Evolutionary conservation across 139 green algal species (phyloP).

Genomic region (Picochlorum sp.): DNA sequence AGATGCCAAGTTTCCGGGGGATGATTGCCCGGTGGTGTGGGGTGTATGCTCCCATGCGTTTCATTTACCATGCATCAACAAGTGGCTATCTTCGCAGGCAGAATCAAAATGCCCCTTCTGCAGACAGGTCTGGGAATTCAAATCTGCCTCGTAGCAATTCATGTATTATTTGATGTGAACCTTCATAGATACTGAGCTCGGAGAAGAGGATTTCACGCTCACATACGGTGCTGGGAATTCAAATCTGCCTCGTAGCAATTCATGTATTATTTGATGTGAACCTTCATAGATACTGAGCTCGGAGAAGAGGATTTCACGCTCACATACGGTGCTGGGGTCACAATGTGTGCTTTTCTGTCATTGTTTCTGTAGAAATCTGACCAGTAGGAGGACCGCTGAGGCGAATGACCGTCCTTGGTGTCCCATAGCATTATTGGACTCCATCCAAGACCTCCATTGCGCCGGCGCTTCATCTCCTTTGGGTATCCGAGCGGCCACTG

Average conservation of each 20-base stretch:
- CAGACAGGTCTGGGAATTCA: constrained; percentile 48
- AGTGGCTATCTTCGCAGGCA: constrained; percentile 44
- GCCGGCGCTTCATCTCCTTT: constrained; percentile 19
- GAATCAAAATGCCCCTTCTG: constrained; percentile 57
- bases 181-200: no score
- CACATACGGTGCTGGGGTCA: neutral
- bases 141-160: constrained; percentile 2
- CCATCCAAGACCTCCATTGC: constrained; percentile 20
- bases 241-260: no score
- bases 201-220: neutral
- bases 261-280: no score
- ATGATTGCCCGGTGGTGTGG: constrained; percentile 57
- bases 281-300: no score
- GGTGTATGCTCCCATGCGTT: constrained; percentile 51
- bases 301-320: neutral
- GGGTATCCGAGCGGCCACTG: constrained; percentile 49
- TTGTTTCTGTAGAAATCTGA: constrained; percentile 1
- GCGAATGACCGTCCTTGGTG: constrained; percentile 9
- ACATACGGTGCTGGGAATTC: constrained; percentile 26
- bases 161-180: no score
- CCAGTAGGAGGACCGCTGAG: constrained; percentile 29
- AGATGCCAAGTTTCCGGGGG: constrained; percentile 48
- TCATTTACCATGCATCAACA: constrained; percentile 61
- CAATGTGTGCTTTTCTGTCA: constrained; percentile 7
- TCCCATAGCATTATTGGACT: constrained; percentile 38